A percentile compares a stretch with the other conserved stretches of the same genome.
phyloP scores from a whole-genome alignment of 305 asterid species.

The Ilex paraguariensis region DNA sequence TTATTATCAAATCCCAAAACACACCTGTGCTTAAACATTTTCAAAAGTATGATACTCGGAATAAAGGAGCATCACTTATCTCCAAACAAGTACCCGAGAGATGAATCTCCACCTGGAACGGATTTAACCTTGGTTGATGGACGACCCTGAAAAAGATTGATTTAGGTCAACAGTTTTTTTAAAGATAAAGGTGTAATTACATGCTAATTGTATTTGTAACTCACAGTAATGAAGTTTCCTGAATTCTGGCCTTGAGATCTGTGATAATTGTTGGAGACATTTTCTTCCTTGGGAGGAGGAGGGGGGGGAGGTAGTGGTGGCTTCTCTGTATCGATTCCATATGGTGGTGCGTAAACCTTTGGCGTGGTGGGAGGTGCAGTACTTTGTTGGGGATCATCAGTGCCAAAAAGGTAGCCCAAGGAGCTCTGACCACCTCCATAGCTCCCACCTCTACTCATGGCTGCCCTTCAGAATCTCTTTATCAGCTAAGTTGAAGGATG shows the following conservation, averaged over 20 bases:
- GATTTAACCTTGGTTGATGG: conserved; percentile 52
- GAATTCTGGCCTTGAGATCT: conserved; percentile 17
- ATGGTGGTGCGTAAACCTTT: conserved; percentile 8
- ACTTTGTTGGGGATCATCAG: conserved; percentile 7
- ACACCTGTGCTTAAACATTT: conserved; percentile 1
- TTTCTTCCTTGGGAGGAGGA: conserved; percentile 7
- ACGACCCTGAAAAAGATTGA: conserved; percentile 25
- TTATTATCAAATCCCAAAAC: conserved; percentile 8
- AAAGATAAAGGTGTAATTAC: neutral
- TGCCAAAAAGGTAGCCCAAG: conserved; percentile 40
- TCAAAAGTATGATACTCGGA: neutral
- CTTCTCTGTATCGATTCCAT: conserved; percentile 16
- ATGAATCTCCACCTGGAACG: conserved; percentile 52
- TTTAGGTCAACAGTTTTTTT: too few species aligned
- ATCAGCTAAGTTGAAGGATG: too few species aligned
- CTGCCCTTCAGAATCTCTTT: neutral
- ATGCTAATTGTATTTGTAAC: conserved; percentile 9
- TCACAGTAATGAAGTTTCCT: conserved; percentile 32
- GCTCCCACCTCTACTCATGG: conserved; percentile 27
- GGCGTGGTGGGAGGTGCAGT: conserved; percentile 3
- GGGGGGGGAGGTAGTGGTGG: conserved; percentile 6
- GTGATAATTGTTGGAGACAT: conserved; percentile 6
- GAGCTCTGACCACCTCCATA: conserved; percentile 60
- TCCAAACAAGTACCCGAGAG: conserved; percentile 50
- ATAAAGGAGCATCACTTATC: conserved; percentile 25